phyloP scores from a whole-genome alignment of 768 basidiomycete species.

The Clitopilus hobsonii region DNA sequence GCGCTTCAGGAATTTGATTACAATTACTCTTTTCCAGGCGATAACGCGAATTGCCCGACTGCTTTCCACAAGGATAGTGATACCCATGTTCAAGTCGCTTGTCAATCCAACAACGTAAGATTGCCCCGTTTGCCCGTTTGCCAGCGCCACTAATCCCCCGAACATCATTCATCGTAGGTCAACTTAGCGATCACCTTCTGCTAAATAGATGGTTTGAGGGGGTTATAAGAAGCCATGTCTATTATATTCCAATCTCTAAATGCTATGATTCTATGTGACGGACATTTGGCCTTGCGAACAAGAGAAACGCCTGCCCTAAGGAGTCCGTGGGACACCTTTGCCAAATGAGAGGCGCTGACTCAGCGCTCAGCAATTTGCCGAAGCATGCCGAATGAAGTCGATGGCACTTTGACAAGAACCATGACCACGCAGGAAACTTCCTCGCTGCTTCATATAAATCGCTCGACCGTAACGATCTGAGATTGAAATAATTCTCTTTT shows the following conservation, averaged over 20 bases:
- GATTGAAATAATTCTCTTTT: no score
- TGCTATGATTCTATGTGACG: not conserved
- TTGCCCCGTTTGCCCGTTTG: not conserved
- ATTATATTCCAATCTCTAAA: no score
- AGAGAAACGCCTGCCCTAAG: no score
- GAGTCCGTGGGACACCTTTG: not conserved
- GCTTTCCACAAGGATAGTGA: constrained; percentile 25
- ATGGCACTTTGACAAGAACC: no score
- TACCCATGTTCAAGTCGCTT: constrained; percentile 25
- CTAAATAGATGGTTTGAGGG: not conserved
- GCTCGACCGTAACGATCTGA: no score
- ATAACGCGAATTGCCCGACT: constrained; percentile 19
- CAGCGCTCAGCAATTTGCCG: no score
- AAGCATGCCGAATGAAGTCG: no score
- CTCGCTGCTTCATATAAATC: no score
- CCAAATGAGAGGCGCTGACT: no score
- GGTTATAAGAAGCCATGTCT: no score
- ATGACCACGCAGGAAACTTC: no score
- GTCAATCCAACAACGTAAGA: constrained; percentile 26
- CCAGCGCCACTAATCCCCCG: no score
- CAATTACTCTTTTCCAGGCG: constrained; percentile 16
- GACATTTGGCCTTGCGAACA: not conserved
- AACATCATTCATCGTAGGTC: constrained; percentile 2
- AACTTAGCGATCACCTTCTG: constrained; percentile 12
- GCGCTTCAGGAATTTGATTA: not conserved